Conservation (phyloP, 1,139 yeast species). For the Maudiozyma humilis region DNA sequence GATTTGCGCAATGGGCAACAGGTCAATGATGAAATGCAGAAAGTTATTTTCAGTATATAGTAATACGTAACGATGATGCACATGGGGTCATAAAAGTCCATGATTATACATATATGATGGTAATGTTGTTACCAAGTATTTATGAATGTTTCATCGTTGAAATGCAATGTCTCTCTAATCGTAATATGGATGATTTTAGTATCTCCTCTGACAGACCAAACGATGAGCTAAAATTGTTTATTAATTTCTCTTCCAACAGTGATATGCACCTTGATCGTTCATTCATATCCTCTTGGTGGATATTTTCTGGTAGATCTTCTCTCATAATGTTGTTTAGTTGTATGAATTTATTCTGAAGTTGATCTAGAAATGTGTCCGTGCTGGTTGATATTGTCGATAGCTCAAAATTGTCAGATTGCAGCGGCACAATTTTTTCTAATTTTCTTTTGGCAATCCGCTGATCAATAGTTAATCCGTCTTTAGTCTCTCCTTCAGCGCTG, state of each 20-base stretch:
- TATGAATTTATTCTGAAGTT: background rate
- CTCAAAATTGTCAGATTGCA: slow-evolving; percentile 7
- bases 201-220: slow-evolving; percentile 15
- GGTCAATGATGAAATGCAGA: slow-evolving; percentile 18
- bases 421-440: slow-evolving; percentile 24
- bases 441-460: slow-evolving; percentile 27
- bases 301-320: background rate
- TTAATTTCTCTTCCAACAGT: slow-evolving; percentile 14
- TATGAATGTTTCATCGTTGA: background rate
- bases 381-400: slow-evolving; percentile 1
- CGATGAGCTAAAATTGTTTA: slow-evolving; percentile 11
- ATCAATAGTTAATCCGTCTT: slow-evolving; percentile 19
- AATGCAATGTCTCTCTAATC: slow-evolving; percentile 12
- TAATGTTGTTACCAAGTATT: too few species aligned
- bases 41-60: background rate
- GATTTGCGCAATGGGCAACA: slow-evolving; percentile 30
- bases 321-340: background rate
- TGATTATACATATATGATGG: too few species aligned
- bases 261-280: slow-evolving; percentile 7
- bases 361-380: background rate
- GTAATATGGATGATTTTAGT: slow-evolving; percentile 10
- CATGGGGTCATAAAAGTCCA: too few species aligned
- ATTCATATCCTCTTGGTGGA: background rate
- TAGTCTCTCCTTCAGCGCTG: slow-evolving; percentile 7
- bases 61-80: background rate